phyloP scores from a whole-genome alignment of 2,329 filamentous ascomycete species.

The Cercospora sp. region DNA sequence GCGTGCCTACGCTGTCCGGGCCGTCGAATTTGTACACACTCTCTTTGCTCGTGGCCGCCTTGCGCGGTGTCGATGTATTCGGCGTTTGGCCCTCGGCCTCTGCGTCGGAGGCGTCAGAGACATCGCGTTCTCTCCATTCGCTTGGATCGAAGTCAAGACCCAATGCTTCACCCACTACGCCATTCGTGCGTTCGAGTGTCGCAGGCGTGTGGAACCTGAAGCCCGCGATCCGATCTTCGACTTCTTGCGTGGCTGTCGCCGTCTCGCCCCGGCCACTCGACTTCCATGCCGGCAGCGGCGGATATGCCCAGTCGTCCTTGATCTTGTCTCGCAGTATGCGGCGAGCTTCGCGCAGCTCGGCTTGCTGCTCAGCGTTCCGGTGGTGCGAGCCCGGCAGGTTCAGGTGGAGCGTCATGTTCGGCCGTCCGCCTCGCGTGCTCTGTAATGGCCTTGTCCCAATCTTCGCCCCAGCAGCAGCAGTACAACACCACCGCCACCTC shows the following conservation, averaged over 20 bases:
- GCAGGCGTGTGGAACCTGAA: conserved; percentile 34
- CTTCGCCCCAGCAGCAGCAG: neutral
- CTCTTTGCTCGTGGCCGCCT: conserved; percentile 24
- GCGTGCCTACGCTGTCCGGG: conserved; percentile 47
- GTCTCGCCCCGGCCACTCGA: conserved; percentile 20
- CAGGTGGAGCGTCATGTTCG: conserved; percentile 35
- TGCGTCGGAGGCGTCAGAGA: conserved; percentile 37
- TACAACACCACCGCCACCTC: neutral
- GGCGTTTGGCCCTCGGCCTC: conserved; percentile 36
- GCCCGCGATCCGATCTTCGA: conserved; percentile 32
- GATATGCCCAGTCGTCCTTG: conserved; percentile 51
- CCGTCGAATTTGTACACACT: conserved; percentile 46
- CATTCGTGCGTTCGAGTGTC: conserved; percentile 10
- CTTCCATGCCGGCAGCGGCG: conserved; percentile 36
- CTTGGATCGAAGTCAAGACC: conserved; percentile 40
- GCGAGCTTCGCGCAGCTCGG: conserved; percentile 46
- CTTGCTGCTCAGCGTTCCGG: conserved; percentile 43
- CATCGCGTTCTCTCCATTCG: conserved; percentile 49
- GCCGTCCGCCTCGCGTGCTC: neutral
- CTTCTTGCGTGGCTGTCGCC: conserved; percentile 20
- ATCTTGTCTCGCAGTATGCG: conserved; percentile 46
- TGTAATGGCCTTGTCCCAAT: neutral
- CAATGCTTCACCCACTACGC: conserved; percentile 11
- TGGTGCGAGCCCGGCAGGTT: conserved; percentile 32
- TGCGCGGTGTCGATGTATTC: conserved; percentile 11